Percentiles rank a stretch among this genome's conserved stretches.
phyloP scores from a whole-genome alignment of 768 basidiomycete species.

The Mrakia blollopis region DNA sequence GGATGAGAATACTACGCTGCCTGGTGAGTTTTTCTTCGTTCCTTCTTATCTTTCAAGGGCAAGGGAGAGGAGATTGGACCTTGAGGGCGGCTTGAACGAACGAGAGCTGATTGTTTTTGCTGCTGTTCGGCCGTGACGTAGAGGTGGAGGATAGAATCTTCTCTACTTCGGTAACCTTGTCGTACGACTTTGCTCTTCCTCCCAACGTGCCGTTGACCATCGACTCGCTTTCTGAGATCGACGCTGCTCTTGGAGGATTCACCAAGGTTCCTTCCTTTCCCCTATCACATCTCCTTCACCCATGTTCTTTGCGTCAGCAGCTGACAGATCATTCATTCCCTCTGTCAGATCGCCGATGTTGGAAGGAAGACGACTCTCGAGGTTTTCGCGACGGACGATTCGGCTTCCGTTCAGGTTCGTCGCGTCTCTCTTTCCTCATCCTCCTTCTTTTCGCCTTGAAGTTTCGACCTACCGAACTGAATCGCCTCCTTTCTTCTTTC shows the following conservation, averaged over 20 bases:
- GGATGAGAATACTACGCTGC: conserved; percentile 54
- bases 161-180: conserved; percentile 76
- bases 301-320: neutral
- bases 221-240: conserved; percentile 43
- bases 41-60: neutral
- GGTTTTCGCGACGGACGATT: conserved; percentile 78
- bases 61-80: too few species aligned
- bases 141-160: conserved; percentile 84
- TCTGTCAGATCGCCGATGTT: conserved; percentile 50
- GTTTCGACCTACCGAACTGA: neutral
- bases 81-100: neutral
- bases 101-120: neutral
- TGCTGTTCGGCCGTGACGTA: conserved; percentile 9
- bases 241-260: conserved; percentile 39
- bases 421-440: neutral
- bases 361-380: conserved; percentile 68
- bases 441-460: neutral
- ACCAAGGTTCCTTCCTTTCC: conserved; percentile 48
- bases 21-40: conserved; percentile 3
- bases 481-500: neutral
- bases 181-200: conserved; percentile 57
- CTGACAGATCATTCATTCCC: too few species aligned
- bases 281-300: neutral
- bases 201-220: conserved; percentile 39
- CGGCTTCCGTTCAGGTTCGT: conserved; percentile 82